phyloP scores from a whole-genome alignment of 2,329 filamentous ascomycete genomes.

The Fusarium robinianum region DNA sequence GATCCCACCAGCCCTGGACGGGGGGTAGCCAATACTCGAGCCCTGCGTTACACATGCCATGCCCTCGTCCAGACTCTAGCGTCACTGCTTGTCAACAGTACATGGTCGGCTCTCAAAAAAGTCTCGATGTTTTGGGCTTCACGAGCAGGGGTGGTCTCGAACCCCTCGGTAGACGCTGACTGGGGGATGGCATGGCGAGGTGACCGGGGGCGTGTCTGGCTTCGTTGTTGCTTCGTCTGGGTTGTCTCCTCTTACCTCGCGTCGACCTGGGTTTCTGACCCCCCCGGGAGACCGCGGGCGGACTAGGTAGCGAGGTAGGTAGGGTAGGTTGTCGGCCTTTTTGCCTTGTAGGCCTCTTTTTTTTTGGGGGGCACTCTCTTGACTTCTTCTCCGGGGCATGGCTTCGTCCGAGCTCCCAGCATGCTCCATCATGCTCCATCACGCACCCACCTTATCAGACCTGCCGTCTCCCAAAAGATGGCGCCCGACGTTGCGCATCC shows the following conservation, averaged over 20 bases:
- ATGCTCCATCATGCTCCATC: slow-evolving; percentile 32
- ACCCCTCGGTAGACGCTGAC: slow-evolving; percentile 43
- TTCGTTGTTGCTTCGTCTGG: background rate
- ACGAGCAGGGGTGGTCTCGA: slow-evolving; percentile 35
- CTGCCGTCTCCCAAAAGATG: slow-evolving; percentile 26
- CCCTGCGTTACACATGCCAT: slow-evolving; percentile 28
- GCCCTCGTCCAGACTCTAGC: slow-evolving; percentile 29
- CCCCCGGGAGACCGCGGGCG: too few species aligned
- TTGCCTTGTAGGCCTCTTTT: slow-evolving; percentile 20
- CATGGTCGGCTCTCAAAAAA: slow-evolving; percentile 29
- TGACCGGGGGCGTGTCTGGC: slow-evolving; percentile 36
- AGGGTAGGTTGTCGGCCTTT: slow-evolving; percentile 27
- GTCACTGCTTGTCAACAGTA: slow-evolving; percentile 37
- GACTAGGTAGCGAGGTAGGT: too few species aligned
- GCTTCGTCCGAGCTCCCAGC: slow-evolving; percentile 36
- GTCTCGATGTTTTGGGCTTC: slow-evolving; percentile 23
- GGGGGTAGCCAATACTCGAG: slow-evolving; percentile 34
- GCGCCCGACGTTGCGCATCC: slow-evolving; percentile 26
- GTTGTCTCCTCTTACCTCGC: slow-evolving; percentile 33
- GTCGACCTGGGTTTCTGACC: slow-evolving; percentile 29
- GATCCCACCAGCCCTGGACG: slow-evolving; percentile 32
- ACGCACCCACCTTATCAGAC: slow-evolving; percentile 33
- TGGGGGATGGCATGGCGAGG: slow-evolving; percentile 34
- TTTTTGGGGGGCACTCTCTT: too few species aligned
- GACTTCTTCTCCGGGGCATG: slow-evolving; percentile 35